Evolutionary conservation across 805 yeast genomes (phyloP).

Genomic region (Candida jianshihensis): DNA sequence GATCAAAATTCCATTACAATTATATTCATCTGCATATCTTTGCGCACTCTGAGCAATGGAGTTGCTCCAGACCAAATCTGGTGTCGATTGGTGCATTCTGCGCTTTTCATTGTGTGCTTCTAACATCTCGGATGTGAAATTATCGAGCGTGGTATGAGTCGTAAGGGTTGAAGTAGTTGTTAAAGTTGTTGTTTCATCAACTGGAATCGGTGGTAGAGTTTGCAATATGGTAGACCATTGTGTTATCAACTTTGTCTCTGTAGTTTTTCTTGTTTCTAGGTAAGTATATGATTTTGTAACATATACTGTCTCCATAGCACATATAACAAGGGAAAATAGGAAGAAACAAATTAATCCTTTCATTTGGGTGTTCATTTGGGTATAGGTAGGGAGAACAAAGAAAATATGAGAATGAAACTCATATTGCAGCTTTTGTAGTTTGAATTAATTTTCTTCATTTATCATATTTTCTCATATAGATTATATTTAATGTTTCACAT

Average conservation of each 20-base stretch:
- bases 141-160: constrained; percentile 8
- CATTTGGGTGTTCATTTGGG: too few species aligned
- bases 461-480: too few species aligned
- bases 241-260: constrained; percentile 1
- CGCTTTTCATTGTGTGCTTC: constrained; percentile 51
- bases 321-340: constrained; percentile 1
- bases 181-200: constrained; percentile 14
- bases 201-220: constrained; percentile 1
- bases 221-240: constrained; percentile 6
- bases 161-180: constrained; percentile 10
- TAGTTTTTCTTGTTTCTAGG: not conserved
- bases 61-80: constrained; percentile 47
- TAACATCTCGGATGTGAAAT: constrained; percentile 6
- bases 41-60: constrained; percentile 49
- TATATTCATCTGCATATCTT: constrained; percentile 45
- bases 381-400: too few species aligned
- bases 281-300: constrained; percentile 3
- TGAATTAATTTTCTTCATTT: too few species aligned
- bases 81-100: constrained; percentile 40
- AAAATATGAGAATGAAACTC: too few species aligned
- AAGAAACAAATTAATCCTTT: not conserved
- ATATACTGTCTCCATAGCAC: constrained; percentile 1
- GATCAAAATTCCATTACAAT: constrained; percentile 47
- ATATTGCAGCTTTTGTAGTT: too few species aligned
- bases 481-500: too few species aligned